Evolutionary conservation across 345 rosid species (phyloP), one percentile per base, ranked within the genome.

Genomic region (Linum tenue): DNA sequence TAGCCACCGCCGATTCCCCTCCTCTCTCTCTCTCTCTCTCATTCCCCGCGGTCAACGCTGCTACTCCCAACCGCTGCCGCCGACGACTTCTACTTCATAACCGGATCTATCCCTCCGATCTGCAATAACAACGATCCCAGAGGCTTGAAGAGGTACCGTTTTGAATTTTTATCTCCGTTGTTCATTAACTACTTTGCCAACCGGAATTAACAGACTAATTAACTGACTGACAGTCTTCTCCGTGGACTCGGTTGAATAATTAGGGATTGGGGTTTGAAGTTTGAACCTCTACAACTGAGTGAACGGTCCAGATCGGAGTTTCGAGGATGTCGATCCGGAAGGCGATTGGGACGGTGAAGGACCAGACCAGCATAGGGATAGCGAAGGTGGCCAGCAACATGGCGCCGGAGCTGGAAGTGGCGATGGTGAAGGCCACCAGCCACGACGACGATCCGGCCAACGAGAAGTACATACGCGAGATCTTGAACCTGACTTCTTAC

Each of bases 321-420:
- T 48, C 14, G 50, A 43, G 66, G 63, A 90, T 94, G 97, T 87
- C 97, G 61, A 90, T 94, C 66, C 86, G 97, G 16, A 94, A 86
- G 71, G 96, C 99, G 67, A 84, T 94, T 55, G 99, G 99, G 53
- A 89, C 92, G 3, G 97, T 94, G 40, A 94, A 94, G 71, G 99
- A 94, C 63, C 99, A 94, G 56, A 94, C 99, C 7, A 94, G 96
- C 61, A 94, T 94, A 2, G 78, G 99, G 59, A 73, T 94, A 37
- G 99, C 99, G 10, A 94, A 90, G 68, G 96, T 94, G 11, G 86
- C 92, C 0, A 84, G 99, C 55, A 90, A 88, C 79, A 64, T 88
- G 72, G 95, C 97, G n/a, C 97, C 99, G 55, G 97, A 94, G 71
- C 95, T 94, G 2, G 97, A 94, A 66, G 99, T 94, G 15, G 83